Conservation (phyloP, 495 filamentous ascomycete genomes). For the Baudoinia panamericana region DNA sequence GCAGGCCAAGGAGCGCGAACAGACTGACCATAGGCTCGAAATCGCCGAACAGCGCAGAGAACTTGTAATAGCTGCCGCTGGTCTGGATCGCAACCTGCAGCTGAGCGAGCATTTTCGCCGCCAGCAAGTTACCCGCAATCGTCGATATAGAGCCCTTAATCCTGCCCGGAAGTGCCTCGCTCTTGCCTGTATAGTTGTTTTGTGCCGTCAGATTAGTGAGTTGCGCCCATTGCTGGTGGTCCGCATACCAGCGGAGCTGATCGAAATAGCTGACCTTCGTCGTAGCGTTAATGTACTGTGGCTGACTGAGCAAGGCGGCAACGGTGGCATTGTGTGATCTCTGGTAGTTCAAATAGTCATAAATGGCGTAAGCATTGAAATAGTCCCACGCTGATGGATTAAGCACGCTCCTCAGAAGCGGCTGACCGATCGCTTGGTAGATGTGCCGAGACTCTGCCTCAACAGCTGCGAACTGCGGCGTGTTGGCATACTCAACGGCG, state of each 20-base stretch:
- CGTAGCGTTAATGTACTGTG: not conserved
- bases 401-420: slow-evolving; percentile 24
- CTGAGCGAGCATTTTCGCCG: slow-evolving; percentile 45
- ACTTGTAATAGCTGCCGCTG: slow-evolving; percentile 26
- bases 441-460: slow-evolving; percentile 33
- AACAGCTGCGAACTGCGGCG: slow-evolving; percentile 30
- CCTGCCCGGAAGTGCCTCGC: slow-evolving; percentile 9
- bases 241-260: slow-evolving; percentile 49
- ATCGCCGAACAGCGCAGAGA: slow-evolving; percentile 56
- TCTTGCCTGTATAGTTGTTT: slow-evolving; percentile 2
- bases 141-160: slow-evolving; percentile 24
- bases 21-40: slow-evolving; percentile 60
- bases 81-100: slow-evolving; percentile 38
- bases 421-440: slow-evolving; percentile 36
- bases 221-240: slow-evolving; percentile 40
- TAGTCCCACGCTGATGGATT: slow-evolving; percentile 32
- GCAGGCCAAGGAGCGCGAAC: slow-evolving; percentile 51
- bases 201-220: slow-evolving; percentile 6
- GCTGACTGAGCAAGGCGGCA: slow-evolving; percentile 5
- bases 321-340: slow-evolving; percentile 52
- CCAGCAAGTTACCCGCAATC: slow-evolving; percentile 53
- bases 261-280: slow-evolving; percentile 32
- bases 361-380: slow-evolving; percentile 47
- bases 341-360: slow-evolving; percentile 61
- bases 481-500: slow-evolving; percentile 30